These are phyloP conservation scores for Xylariaceae sp. DNA, from an alignment of 2,329 filamentous ascomycete genomes.

Conservation along the genomic window DNA sequence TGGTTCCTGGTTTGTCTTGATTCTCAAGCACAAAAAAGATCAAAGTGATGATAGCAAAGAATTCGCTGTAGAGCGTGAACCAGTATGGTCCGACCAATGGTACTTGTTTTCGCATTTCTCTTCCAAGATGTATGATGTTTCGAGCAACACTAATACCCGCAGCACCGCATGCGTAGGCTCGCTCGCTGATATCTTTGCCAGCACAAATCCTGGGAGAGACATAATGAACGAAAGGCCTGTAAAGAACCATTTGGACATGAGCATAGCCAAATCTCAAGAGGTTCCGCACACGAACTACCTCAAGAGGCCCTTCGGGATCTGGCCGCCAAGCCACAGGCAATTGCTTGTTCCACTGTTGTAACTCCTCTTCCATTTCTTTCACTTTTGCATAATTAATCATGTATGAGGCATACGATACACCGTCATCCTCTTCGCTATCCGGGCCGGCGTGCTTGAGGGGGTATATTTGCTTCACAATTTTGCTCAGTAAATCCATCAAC, in stretches of 20 bases:
- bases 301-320: constrained; percentile 68
- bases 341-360: constrained; percentile 60
- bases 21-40: constrained; percentile 80
- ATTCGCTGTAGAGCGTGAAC: constrained; percentile 82
- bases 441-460: constrained; percentile 56
- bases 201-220: constrained; percentile 61
- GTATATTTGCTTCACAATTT: constrained; percentile 63
- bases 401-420: constrained; percentile 48
- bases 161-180: constrained; percentile 70
- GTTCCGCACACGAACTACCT: constrained; percentile 73
- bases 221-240: constrained; percentile 80
- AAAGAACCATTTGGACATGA: constrained; percentile 78
- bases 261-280: constrained; percentile 75
- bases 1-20: constrained; percentile 66
- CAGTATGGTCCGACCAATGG: constrained; percentile 79
- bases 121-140: constrained; percentile 76
- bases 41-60: constrained; percentile 75
- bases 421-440: constrained; percentile 38
- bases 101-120: constrained; percentile 70
- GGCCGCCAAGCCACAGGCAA: constrained; percentile 76
- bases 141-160: constrained; percentile 59
- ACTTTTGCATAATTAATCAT: constrained; percentile 61
- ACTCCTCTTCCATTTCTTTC: constrained; percentile 59
- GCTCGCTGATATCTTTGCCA: constrained; percentile 62
- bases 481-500: constrained; percentile 60